These are phyloP conservation scores for Mycena leptocephala DNA, from an alignment of 768 basidiomycete genomes.

Conservation along the genomic window DNA sequence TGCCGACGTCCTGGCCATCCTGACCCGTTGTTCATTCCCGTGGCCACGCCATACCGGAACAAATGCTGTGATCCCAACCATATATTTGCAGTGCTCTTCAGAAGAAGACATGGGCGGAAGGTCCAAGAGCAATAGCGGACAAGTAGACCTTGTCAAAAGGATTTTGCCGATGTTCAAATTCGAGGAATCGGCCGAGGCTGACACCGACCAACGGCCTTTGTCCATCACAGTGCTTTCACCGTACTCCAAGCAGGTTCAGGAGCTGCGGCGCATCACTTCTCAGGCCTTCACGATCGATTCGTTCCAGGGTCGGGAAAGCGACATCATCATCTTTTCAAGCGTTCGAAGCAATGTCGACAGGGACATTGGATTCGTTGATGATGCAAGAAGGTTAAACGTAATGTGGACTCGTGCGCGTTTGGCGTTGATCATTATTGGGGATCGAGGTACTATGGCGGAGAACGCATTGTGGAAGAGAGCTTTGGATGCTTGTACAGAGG, in stretches of 20 bases:
- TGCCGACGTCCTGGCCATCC: slow-evolving; percentile 53
- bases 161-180: slow-evolving; percentile 59
- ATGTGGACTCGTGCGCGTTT: slow-evolving; percentile 79
- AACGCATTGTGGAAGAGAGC: slow-evolving; percentile 71
- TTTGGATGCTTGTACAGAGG: slow-evolving; percentile 55
- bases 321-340: slow-evolving; percentile 76
- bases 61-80: slow-evolving; percentile 62
- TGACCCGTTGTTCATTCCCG: slow-evolving; percentile 64
- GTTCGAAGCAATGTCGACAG: slow-evolving; percentile 73
- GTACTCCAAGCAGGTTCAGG: slow-evolving; percentile 70
- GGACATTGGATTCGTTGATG: slow-evolving; percentile 79
- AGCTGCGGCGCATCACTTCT: slow-evolving; percentile 58
- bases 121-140: slow-evolving; percentile 76
- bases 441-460: slow-evolving; percentile 63
- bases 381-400: slow-evolving; percentile 74
- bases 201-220: slow-evolving; percentile 33
- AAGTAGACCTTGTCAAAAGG: slow-evolving; percentile 67
- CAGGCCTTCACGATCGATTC: slow-evolving; percentile 70
- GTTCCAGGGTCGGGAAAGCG: slow-evolving; percentile 80
- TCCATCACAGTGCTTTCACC: slow-evolving; percentile 71
- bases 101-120: slow-evolving; percentile 74
- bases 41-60: slow-evolving; percentile 62
- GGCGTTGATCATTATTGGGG: slow-evolving; percentile 75
- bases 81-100: slow-evolving; percentile 70
- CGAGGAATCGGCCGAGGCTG: slow-evolving; percentile 40